Evolutionary conservation across 2,329 filamentous ascomycete genomes (phyloP), one percentile per base, ranked within the genome.

Genomic region (Geosmithia putterillii): DNA sequence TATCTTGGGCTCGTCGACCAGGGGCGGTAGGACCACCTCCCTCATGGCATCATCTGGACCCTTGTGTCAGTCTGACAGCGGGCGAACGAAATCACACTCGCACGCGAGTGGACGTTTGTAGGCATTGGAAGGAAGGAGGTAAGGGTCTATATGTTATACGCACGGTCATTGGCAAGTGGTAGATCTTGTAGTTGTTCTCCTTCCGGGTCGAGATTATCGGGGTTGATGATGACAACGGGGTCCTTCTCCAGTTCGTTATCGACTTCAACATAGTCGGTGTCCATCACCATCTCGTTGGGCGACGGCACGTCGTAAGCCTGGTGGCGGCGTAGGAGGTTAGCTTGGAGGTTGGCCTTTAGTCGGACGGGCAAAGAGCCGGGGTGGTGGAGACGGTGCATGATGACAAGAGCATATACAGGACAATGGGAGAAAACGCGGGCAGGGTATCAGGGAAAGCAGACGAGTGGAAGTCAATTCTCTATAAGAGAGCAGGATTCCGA

Each of bases 1-100:
- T 28, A 83, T 81, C 56, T 87, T 84, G 49, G 89, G 79, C 51
- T 95, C 87, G 51, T 87, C 80, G 47, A 67, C 53, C 40, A 88
- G 68, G 44, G 82, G 79, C 10, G 80, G 79, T 46, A 96, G 74
- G 51, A 88, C 79, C 50, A 82, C 68, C 54, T 86, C 81, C 67
- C 83, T 84, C 77, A 96, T 95, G 41, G 85, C 83, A 51, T 94
- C 85, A 64, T 79, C 84, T 89, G 45, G 25, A 32, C 14, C 20
- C 15, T 18, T 5, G 38, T 20, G 23, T 34, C 21, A 42, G 35
- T 18, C 12, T 8, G 7, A 40, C 23, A 18, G 9, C 21, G n/a
- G 17, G 35, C 17, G 37, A 18, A 4, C 36, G 21, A 32, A 28
- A 21, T n/a, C n/a, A n/a, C n/a, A n/a, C n/a, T n/a, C n/a, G n/a